Conservation (phyloP, 352 stramenopile genomes). For the Nothophytophthora sp. region DNA sequence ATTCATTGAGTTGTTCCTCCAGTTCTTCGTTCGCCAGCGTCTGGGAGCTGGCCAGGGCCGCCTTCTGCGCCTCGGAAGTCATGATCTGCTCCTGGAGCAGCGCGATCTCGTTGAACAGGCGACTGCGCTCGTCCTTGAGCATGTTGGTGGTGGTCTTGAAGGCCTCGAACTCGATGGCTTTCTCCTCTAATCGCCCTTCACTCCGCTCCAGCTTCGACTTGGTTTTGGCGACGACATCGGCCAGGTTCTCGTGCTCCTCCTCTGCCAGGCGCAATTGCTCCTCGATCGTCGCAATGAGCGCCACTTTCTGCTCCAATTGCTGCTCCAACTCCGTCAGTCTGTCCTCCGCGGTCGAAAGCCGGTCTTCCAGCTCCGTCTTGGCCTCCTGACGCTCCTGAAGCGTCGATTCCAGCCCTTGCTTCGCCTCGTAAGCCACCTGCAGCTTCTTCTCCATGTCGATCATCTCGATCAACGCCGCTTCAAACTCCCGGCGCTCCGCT, state of each 20-base stretch:
- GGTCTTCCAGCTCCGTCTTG: conserved; percentile 46
- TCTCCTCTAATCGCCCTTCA: conserved; percentile 55
- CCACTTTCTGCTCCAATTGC: conserved; percentile 56
- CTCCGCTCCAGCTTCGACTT: conserved; percentile 51
- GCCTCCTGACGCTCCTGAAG: conserved; percentile 53
- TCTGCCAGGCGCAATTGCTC: conserved; percentile 44
- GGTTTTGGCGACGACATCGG: conserved; percentile 44
- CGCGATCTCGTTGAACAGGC: conserved; percentile 56
- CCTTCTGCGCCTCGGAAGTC: conserved; percentile 45
- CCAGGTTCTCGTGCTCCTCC: conserved; percentile 47
- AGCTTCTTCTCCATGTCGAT: conserved; percentile 73
- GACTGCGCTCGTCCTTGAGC: conserved; percentile 57
- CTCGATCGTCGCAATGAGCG: conserved; percentile 52
- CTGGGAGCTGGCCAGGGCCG: conserved; percentile 41
- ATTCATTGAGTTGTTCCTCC: conserved; percentile 54
- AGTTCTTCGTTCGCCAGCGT: conserved; percentile 53
- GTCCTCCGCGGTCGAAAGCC: conserved; percentile 46
- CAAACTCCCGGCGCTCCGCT: conserved; percentile 59
- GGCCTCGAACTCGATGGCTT: conserved; percentile 61
- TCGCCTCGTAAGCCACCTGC: conserved; percentile 59
- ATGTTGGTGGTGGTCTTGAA: conserved; percentile 63
- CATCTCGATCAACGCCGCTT: conserved; percentile 60
- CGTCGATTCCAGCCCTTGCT: conserved; percentile 49
- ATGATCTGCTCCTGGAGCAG: conserved; percentile 52
- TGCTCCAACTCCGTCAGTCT: conserved; percentile 52